Base-by-base conservation (phyloP, 2,329 filamentous ascomycete genomes). In the Thyridium curvatum region DNA sequence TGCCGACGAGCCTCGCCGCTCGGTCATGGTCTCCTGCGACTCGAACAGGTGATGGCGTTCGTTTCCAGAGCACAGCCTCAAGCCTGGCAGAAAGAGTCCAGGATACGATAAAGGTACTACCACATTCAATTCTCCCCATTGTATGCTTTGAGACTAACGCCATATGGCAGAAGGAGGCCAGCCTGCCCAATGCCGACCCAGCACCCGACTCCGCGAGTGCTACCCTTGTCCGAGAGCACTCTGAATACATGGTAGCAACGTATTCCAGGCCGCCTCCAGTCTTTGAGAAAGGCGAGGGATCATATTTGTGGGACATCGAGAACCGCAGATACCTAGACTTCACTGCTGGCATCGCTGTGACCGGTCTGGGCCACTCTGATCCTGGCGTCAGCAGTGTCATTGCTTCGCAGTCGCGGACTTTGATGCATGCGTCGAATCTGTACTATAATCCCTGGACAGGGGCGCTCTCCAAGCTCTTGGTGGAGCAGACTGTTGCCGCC, bases 391-490 rank as follows among this genome's bases (percentile, higher is more conserved):
- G 79, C 35, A 72, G 78, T 54, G 71, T 96, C 37, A 69, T 97
- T 45, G 74, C 82, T 10, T 39, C 45, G 32, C 41, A 77, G 78
- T 73, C 82, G 21, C 71, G 83, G 54, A 89, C 82, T 8, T 77
- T 98, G 36, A 76, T 96, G 41, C 93, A 98, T 63, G 84, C 86
- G 34, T 96, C 89, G 10, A 98, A 98, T 62, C 77, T 98, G 15
- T 98, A 97, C 74, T 86, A 96, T 66, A 98, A 97, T 65, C 84
- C 84, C 2, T 96, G 93, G 86, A 96, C 87, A 2, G 91, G 91
- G 26, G 80, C 84, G 3, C 79, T 98, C 38, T 95, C 88, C 46
- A 82, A 93, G 61, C 71, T 89, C 17, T 74, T 98, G 17, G 78
- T 98, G 28, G 77, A 91, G 52, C 82, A 84, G 62, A 98, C 93